Evolutionary conservation across 768 basidiomycete genomes (phyloP).

Genomic region (Tylopilus felleus): DNA sequence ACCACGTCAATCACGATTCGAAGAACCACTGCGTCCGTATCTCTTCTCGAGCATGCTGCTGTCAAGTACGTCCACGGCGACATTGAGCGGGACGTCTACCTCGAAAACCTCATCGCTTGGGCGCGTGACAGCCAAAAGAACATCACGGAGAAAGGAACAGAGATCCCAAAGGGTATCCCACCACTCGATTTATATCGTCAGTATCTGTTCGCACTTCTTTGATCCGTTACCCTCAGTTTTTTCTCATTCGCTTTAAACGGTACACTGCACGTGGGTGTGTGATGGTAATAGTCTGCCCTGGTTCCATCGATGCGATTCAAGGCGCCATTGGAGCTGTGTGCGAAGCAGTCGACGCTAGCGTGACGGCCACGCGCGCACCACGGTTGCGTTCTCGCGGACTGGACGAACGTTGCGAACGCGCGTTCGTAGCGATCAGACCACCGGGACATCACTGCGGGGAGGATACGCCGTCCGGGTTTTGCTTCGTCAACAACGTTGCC

Average conservation of each 20-base stretch:
- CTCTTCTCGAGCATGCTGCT: constrained; percentile 58
- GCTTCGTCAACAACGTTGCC: constrained; percentile 92
- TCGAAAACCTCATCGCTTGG: constrained; percentile 61
- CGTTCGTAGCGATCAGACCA: constrained; percentile 84
- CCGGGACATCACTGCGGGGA: constrained; percentile 96
- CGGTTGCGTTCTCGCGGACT: constrained; percentile 7
- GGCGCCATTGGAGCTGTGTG: constrained; percentile 82
- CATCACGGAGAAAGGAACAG: constrained; percentile 58
- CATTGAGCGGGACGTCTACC: constrained; percentile 61
- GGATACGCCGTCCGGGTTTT: constrained; percentile 87
- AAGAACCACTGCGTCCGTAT: constrained; percentile 50
- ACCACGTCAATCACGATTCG: constrained; percentile 42
- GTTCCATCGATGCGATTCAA: constrained; percentile 72
- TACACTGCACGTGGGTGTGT: neutral
- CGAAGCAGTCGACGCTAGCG: constrained; percentile 78
- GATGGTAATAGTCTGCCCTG: constrained; percentile 65
- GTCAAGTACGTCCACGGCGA: constrained; percentile 76
- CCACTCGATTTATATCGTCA: constrained; percentile 84
- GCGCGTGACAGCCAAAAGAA: constrained; percentile 56
- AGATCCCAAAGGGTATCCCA: constrained; percentile 68
- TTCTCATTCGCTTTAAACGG: neutral
- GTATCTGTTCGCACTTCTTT: constrained; percentile 21
- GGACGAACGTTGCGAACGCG: constrained; percentile 34
- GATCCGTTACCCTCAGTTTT: neutral
- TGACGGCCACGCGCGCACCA: constrained; percentile 28